Conservation (phyloP, 148 eudicot species). For the Camellia sinensis region DNA sequence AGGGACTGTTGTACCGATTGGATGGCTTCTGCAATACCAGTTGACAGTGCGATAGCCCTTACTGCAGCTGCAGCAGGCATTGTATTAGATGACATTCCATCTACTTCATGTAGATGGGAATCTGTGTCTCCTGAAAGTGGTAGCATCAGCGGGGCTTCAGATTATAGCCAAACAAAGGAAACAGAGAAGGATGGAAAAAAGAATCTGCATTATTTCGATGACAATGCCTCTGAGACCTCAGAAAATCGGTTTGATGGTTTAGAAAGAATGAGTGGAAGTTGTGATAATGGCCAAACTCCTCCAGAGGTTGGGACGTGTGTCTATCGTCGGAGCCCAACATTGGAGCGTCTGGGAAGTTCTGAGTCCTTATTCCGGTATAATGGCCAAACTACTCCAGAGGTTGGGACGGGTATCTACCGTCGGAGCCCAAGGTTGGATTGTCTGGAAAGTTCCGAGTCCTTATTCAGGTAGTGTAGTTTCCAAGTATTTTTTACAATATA, state of each 20-base stretch:
- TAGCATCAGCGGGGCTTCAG: conserved; percentile 65
- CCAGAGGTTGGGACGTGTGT: conserved; percentile 34
- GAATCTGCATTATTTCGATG: conserved; percentile 40
- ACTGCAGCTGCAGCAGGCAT: conserved; percentile 85
- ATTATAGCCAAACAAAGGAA: conserved; percentile 47
- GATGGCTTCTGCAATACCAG: conserved; percentile 81
- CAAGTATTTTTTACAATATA: not conserved
- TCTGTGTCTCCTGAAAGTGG: conserved; percentile 52
- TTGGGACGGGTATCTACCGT: conserved; percentile 27
- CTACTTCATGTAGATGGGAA: conserved; percentile 57
- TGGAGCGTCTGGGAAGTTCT: conserved; percentile 56
- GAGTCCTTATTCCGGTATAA: conserved; percentile 33
- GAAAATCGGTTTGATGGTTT: conserved; percentile 41
- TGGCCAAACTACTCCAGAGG: conserved; percentile 41
- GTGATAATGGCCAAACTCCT: conserved; percentile 41
- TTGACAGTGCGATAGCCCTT: conserved; percentile 67
- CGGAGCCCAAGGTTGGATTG: conserved; percentile 43
- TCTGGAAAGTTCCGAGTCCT: conserved; percentile 54
- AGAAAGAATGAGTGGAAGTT: conserved; percentile 27
- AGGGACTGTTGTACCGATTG: conserved; percentile 43
- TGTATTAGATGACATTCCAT: conserved; percentile 49
- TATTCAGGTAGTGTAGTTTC: conserved; percentile 54
- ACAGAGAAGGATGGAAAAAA: conserved; percentile 39
- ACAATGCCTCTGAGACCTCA: conserved; percentile 49
- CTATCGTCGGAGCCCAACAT: conserved; percentile 31